Percentiles rank a stretch among this genome's conserved stretches.
phyloP scores from a whole-genome alignment of 225 moss, liverwort and hornwort genomes.

The Pleurozium schreberi region DNA sequence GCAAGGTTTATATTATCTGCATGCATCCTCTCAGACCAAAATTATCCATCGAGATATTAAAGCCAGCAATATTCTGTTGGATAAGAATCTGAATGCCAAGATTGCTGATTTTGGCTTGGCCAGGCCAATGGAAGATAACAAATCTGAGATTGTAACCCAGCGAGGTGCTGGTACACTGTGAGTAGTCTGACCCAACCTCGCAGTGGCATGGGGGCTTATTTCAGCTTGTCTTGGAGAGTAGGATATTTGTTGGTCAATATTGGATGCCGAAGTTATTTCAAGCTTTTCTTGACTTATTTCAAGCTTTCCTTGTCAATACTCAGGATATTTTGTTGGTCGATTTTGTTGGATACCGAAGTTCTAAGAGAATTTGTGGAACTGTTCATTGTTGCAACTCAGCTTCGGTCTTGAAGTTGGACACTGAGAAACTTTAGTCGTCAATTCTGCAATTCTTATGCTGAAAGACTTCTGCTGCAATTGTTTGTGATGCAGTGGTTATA shows the following conservation, averaged over 20 bases:
- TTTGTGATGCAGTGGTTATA: conserved; percentile 9
- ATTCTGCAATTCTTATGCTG: not conserved
- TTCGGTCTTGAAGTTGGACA: not conserved
- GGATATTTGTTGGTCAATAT: no score
- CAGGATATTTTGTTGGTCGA: no score
- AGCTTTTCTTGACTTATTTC: no score
- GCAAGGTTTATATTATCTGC: conserved; percentile 23
- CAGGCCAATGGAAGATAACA: not conserved
- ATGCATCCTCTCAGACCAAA: conserved; percentile 28
- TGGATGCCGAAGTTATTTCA: not conserved
- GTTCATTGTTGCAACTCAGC: not conserved
- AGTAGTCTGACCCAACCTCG: not conserved
- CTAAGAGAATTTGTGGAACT: not conserved
- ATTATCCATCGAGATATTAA: conserved; percentile 51
- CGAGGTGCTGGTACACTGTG: conserved; percentile 12
- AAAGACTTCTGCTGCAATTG: not conserved
- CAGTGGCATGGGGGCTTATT: not conserved
- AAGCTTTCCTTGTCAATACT: no score
- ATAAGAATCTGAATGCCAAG: conserved; percentile 22
- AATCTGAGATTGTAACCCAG: conserved; percentile 6
- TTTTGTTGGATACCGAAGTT: not conserved
- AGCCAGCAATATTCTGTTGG: conserved; percentile 29
- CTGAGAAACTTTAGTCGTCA: not conserved
- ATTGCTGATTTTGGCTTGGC: conserved; percentile 44
- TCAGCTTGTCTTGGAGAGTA: not conserved